Base-by-base conservation (phyloP, 192 early-diverging fungal species). In the Coemansia sp. region DNA sequence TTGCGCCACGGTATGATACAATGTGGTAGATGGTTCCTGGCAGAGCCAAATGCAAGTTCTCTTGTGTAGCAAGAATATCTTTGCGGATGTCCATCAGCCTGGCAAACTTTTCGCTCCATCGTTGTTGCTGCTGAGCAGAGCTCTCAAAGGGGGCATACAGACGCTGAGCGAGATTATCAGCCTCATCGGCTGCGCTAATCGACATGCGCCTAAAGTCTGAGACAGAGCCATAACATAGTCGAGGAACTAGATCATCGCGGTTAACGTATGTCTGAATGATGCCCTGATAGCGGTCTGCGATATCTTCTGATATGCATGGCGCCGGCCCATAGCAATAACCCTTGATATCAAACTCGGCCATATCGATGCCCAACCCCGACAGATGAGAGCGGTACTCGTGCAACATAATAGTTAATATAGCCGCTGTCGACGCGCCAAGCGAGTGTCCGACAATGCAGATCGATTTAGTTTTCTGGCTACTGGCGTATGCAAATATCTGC, bases 401-500 rank as follows among this genome's bases (percentile, higher is more conserved):
- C 12, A 92, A 30, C 85, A 91, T 88, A 48, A 91, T 92, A 8
- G 87, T 88, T 55, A 92, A 59, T 10, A 90, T 79, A 1, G 88
- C 84, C 0, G 90, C 89, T 0, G 88, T 88, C 4, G 87, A 87
- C 7, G 73, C 88, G 16, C 90, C 90, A 7, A 92, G 75, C 61
- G 87, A 88, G 58, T 92, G 90, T 0, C 90, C 90, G 24, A 90
- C 89, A 69, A 92, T 88, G 53, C 86, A 81, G 28, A 92, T 73
- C 0, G 69, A 59, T 16, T 68, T 73, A 9, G 84, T 69, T 8
- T 75, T 69, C 64, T 87, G 84, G 21, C 69, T 69, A 25, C 69
- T 57, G 26, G 82, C 82, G 25, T 86, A 88, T 2, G 87, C 84
- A 19, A 88, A 68, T 16, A 89, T 65, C 41, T 82, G 84, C 24